These are phyloP conservation scores for Sporothrix mexicana DNA, from an alignment of 2,329 filamentous ascomycete species.

Conservation along the genomic window DNA sequence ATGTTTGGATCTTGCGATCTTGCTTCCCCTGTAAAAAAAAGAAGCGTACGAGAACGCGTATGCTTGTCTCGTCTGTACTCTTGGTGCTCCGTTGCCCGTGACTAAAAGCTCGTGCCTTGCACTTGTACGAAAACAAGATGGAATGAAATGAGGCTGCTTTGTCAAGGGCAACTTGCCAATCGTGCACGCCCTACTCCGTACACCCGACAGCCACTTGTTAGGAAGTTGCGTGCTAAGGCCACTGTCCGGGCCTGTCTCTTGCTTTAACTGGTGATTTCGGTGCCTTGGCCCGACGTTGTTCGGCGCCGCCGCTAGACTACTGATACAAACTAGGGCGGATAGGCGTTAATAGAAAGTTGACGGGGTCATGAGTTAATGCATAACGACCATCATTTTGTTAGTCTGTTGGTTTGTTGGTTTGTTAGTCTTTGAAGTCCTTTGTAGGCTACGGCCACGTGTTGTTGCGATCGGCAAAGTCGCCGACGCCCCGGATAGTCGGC, in stretches of 20 bases:
- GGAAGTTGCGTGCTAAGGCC: not conserved
- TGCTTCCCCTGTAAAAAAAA: not conserved
- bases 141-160: too few relatives aligned
- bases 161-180: too few relatives aligned
- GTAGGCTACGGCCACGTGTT: constrained; percentile 8
- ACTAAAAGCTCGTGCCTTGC: too few relatives aligned
- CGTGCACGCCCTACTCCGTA: constrained; percentile 8
- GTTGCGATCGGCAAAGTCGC: constrained; percentile 21
- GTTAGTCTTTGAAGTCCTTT: not conserved
- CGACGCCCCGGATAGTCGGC: not conserved
- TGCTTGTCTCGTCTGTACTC: not conserved
- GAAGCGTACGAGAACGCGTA: not conserved
- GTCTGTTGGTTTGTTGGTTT: not conserved
- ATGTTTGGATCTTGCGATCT: too few relatives aligned
- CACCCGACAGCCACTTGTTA: constrained; percentile 11
- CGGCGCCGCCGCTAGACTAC: not conserved
- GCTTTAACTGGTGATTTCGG: not conserved
- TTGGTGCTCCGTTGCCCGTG: constrained; percentile 6
- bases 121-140: too few relatives aligned
- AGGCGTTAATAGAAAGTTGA: not conserved
- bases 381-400: not conserved
- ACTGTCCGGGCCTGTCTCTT: constrained; percentile 3
- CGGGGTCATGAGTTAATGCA: too few relatives aligned
- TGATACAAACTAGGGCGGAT: not conserved
- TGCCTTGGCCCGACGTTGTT: not conserved